phyloP scores from a whole-genome alignment of 164 flowering plant species.

The Pachysandra terminalis region DNA sequence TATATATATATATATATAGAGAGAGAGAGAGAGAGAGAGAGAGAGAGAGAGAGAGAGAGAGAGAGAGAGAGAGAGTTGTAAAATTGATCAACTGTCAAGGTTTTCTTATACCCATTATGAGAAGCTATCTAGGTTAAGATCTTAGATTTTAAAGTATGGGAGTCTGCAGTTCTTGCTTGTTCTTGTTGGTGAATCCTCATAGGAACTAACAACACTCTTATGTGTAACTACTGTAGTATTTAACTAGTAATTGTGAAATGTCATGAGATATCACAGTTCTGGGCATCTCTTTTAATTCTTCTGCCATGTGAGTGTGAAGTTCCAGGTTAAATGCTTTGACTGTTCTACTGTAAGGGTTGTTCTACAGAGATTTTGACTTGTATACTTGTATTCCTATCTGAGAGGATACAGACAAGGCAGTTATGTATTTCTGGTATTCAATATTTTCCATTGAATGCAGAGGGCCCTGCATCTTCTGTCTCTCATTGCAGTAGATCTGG shows the following conservation, averaged over 20 bases:
- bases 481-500: background rate
- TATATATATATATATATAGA: too few relatives aligned
- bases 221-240: too few relatives aligned
- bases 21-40: too few relatives aligned
- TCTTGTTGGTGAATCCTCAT: too few relatives aligned
- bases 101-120: background rate
- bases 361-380: too few relatives aligned
- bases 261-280: too few relatives aligned
- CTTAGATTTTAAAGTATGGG: background rate
- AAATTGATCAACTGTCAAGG: background rate
- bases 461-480: background rate
- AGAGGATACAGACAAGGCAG: background rate
- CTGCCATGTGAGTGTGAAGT: too few relatives aligned
- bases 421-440: background rate
- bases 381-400: too few relatives aligned
- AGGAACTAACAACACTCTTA: too few relatives aligned
- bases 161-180: background rate
- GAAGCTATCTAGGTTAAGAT: background rate
- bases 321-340: background rate
- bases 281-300: too few relatives aligned
- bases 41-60: too few relatives aligned
- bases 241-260: too few relatives aligned
- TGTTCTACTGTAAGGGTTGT: background rate
- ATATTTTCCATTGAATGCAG: background rate
- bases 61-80: background rate